A percentile compares a stretch with the other conserved stretches of the same genome.
Evolutionary conservation across 306 rosid species (phyloP).

Genomic region (Lithocarpus polystachyus): DNA sequence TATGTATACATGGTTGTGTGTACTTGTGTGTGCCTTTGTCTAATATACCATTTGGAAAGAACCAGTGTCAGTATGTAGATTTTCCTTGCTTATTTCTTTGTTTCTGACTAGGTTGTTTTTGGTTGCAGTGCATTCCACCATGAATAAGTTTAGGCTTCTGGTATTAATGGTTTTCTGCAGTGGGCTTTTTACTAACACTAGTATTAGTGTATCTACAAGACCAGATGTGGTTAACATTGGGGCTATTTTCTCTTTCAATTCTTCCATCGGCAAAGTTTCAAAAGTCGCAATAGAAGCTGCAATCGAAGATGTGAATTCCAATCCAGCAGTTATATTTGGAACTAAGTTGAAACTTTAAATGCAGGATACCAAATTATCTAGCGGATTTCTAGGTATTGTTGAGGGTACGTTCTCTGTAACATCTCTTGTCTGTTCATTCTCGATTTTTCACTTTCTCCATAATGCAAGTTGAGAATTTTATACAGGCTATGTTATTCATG

Average conservation of each 20-base stretch:
- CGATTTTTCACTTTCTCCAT: neutral
- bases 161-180: slow-evolving; percentile 20
- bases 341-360: slow-evolving; percentile 37
- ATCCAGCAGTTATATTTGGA: slow-evolving; percentile 31
- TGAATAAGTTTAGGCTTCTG: slow-evolving; percentile 34
- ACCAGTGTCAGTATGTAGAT: no score
- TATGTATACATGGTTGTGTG: no score
- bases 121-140: neutral
- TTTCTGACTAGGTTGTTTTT: no score
- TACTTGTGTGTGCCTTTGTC: no score
- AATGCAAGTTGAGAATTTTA: neutral
- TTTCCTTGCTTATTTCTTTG: no score
- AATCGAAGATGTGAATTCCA: slow-evolving; percentile 46
- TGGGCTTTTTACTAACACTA: slow-evolving; percentile 11
- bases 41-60: no score
- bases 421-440: neutral
- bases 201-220: slow-evolving; percentile 5
- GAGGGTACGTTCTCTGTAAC: slow-evolving; percentile 29
- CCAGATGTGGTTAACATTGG: slow-evolving; percentile 45
- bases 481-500: neutral
- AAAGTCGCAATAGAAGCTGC: slow-evolving; percentile 48
- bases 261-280: slow-evolving; percentile 44
- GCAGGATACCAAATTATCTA: slow-evolving; percentile 37
- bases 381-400: slow-evolving; percentile 52
- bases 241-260: slow-evolving; percentile 43